Percentiles rank a stretch among this genome's conserved stretches.
Evolutionary conservation across 148 eudicot genomes (phyloP).

Genomic region (Rhododendron henanense): DNA sequence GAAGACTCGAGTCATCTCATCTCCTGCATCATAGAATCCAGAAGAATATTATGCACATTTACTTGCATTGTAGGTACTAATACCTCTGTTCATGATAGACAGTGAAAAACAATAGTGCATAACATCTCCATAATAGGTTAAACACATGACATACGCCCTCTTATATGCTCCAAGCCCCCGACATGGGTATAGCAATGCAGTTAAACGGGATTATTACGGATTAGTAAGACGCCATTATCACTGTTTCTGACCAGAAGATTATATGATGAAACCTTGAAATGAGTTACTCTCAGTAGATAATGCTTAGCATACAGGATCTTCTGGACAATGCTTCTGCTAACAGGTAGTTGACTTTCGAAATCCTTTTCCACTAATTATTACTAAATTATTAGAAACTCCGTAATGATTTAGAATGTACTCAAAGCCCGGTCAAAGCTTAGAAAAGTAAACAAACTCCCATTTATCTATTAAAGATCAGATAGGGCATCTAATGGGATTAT

Average conservation of each 20-base stretch:
- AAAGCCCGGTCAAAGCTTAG: background rate
- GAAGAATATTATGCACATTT: background rate
- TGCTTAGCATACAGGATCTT: background rate
- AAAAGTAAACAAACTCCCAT: background rate
- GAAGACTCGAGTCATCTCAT: constrained; percentile 25
- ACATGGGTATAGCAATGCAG: background rate
- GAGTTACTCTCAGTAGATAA: background rate
- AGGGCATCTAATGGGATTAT: background rate
- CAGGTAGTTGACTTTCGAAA: background rate
- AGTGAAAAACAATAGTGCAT: background rate
- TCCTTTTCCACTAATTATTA: too few relatives aligned
- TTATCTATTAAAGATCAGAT: background rate
- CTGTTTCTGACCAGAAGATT: background rate
- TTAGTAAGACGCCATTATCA: background rate
- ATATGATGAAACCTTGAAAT: background rate
- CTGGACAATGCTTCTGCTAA: background rate
- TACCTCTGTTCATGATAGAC: background rate
- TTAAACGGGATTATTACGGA: background rate
- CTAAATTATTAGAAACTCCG: background rate
- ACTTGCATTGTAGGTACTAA: background rate
- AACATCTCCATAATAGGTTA: background rate
- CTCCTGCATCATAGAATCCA: constrained; percentile 14
- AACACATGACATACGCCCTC: background rate
- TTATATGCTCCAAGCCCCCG: background rate
- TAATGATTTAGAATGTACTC: background rate